Evolutionary conservation across 345 rosid genomes (phyloP), one percentile per base, ranked within the genome.

Genomic region (Corchorus olitorius): DNA sequence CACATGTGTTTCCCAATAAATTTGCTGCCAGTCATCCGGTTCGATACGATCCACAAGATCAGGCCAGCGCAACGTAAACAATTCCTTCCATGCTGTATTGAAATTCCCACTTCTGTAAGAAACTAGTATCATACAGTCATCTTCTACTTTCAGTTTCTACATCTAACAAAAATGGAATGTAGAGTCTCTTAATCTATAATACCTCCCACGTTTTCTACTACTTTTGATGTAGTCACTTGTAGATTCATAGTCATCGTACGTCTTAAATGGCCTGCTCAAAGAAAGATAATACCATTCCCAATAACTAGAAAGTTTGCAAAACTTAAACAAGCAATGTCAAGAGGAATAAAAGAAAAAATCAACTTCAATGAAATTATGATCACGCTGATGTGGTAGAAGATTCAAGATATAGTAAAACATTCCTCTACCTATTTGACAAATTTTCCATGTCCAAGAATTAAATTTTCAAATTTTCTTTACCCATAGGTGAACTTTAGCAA

Each of bases 1-100:
- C 72, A 95, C 71, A 88, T 95, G 98, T 7, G 83, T 84, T 83
- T 93, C 90, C 99, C 98, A 93, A 65, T 93, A 93, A 41, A 80
- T 76, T 78, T 85, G 94, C 67, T 81, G 89, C 98, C 98, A 95
- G 39, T 88, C 90, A 82, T 41, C 82, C 6, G 86, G n/a, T 61
- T 83, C 75, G 52, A 75, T 56, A 69, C 6, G 33, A 27, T 83
- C 72, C 33, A 72, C 54, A 72, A 80, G 75, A 62, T 72, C 77
- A 16, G 94, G 89, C 98, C 99, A 95, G 16, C 97, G 90, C 65
- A 67, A 74, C 86, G 84, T 87, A 81, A 82, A 89, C 80, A 92
- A 84, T 27, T 22, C 63, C 83, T 83, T 88, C 98, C 99, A 95
- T 3, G 85, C 87, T 15, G 54, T 37, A 79, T 86, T 66, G 37